Conservation (phyloP, 768 basidiomycete genomes). For the Amanita inopinata region DNA sequence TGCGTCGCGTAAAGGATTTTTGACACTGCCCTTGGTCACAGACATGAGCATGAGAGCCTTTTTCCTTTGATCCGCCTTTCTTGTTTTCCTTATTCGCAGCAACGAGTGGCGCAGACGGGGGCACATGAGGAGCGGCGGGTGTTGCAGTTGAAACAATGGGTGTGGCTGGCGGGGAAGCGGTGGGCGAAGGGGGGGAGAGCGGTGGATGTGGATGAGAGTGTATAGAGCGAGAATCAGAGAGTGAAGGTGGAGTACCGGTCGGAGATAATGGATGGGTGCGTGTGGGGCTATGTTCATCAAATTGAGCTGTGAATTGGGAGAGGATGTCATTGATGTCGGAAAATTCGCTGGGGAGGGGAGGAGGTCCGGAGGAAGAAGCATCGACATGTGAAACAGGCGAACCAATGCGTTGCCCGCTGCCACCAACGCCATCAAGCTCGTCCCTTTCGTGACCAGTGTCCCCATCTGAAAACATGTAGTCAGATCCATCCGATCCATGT, state of each 20-base stretch:
- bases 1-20: slow-evolving; percentile 76
- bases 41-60: slow-evolving; percentile 39
- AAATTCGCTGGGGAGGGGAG: slow-evolving; percentile 48
- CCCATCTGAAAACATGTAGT: slow-evolving; percentile 44
- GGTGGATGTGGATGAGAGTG: slow-evolving; percentile 17
- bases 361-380: slow-evolving; percentile 32
- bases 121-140: neutral
- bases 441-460: slow-evolving; percentile 37
- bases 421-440: slow-evolving; percentile 20
- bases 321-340: slow-evolving; percentile 71
- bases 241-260: slow-evolving; percentile 39
- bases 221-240: slow-evolving; percentile 30
- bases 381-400: slow-evolving; percentile 23
- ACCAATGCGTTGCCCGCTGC: slow-evolving; percentile 19
- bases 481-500: slow-evolving; percentile 38
- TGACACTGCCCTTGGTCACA: slow-evolving; percentile 68
- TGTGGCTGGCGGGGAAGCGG: slow-evolving; percentile 22
- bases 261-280: slow-evolving; percentile 32
- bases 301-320: slow-evolving; percentile 61
- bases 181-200: slow-evolving; percentile 16
- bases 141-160: slow-evolving; percentile 46
- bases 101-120: slow-evolving; percentile 13
- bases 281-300: slow-evolving; percentile 37
- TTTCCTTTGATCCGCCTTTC: slow-evolving; percentile 36
- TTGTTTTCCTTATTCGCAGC: slow-evolving; percentile 26